Percentiles rank a stretch among this genome's conserved stretches.
Evolutionary conservation across 306 rosid genomes (phyloP).

Genomic region (Benincasa hispida): DNA sequence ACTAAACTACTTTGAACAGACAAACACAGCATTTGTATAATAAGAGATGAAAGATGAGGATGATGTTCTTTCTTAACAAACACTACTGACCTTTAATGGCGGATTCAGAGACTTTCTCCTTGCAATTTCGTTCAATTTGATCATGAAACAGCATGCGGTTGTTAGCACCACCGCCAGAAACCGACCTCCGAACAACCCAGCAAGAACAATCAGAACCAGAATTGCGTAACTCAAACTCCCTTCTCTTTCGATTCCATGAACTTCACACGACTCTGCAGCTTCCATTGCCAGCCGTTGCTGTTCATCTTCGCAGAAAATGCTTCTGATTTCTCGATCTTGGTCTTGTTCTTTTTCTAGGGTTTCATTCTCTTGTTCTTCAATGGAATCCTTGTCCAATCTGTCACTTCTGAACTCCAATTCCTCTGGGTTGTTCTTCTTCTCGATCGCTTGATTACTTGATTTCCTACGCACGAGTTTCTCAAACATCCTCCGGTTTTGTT

Average conservation of each 20-base stretch:
- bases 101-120: not conserved
- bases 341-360: not conserved
- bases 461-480: not conserved
- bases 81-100: not conserved
- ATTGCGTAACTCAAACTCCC: constrained; percentile 19
- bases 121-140: constrained; percentile 24
- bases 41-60: not conserved
- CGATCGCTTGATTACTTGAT: not conserved
- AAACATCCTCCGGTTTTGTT: not conserved
- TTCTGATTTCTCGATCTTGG: not conserved
- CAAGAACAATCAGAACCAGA: constrained; percentile 37
- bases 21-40: not conserved
- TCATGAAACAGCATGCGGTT: constrained; percentile 35
- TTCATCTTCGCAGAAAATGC: not conserved
- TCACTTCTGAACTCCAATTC: not conserved
- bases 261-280: not conserved
- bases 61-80: not conserved
- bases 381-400: not conserved
- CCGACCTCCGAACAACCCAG: constrained; percentile 53
- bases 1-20: not conserved
- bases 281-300: not conserved
- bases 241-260: not conserved
- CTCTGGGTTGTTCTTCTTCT: not conserved
- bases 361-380: constrained; percentile 7
- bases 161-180: constrained; percentile 35